Conservation (phyloP, 2,329 filamentous ascomycete species). For the Botrytis fragariae region DNA sequence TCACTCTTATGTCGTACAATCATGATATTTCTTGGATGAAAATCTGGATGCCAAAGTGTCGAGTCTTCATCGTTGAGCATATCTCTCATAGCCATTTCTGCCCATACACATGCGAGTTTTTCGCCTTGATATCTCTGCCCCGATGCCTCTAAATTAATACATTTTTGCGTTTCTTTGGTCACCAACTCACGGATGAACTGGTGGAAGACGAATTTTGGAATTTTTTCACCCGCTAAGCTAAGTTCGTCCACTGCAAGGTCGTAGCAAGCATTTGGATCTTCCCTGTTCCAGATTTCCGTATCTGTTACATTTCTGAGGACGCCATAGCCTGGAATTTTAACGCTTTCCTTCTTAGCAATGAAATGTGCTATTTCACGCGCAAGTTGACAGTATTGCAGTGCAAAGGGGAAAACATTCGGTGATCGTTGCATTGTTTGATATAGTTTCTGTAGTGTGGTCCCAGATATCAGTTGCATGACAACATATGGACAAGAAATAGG, state of each 20-base stretch:
- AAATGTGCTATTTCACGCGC: not conserved
- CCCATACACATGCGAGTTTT: not conserved
- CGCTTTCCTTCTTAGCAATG: not conserved
- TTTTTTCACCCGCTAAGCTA: not conserved
- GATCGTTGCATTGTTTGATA: too few relatives aligned
- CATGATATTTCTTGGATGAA: constrained; percentile 3
- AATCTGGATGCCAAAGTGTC: not conserved
- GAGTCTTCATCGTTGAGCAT: not conserved
- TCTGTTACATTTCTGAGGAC: not conserved
- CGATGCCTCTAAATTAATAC: not conserved
- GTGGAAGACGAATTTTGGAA: not conserved
- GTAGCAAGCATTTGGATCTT: not conserved
- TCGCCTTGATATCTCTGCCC: not conserved
- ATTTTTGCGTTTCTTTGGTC: fast-evolving
- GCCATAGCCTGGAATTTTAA: not conserved
- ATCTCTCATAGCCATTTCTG: fast-evolving
- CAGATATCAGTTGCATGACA: not conserved
- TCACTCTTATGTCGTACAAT: not conserved
- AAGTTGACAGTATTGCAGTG: not conserved
- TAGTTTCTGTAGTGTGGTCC: not conserved
- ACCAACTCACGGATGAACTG: fast-evolving
- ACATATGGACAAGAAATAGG: not conserved
- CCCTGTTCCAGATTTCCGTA: not conserved
- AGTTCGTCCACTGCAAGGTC: not conserved
- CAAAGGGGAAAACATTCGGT: too few relatives aligned